These are phyloP conservation scores for Betula pendula DNA, from an alignment of 306 rosid species.

Conservation along the genomic window DNA sequence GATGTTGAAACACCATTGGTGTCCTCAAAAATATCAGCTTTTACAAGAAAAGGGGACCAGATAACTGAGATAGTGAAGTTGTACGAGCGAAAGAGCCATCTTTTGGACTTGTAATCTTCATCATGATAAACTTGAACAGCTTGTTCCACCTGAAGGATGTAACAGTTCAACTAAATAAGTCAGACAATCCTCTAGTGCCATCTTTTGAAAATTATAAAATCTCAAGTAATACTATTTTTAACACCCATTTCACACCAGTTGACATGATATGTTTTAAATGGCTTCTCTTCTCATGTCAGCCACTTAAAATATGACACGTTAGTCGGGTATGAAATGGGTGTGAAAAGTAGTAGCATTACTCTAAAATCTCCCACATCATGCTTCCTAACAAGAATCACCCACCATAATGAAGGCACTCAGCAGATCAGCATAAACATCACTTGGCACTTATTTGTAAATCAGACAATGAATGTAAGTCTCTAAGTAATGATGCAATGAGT, in stretches of 20 bases:
- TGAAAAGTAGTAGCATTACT: too few relatives aligned
- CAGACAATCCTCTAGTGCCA: neutral
- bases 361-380: constrained; percentile 9
- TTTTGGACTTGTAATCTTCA: constrained; percentile 66
- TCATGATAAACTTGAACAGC: constrained; percentile 75
- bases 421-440: neutral
- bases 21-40: constrained; percentile 90
- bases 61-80: constrained; percentile 64
- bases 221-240: neutral
- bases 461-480: neutral
- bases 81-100: constrained; percentile 75
- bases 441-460: neutral
- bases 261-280: too few relatives aligned
- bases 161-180: constrained; percentile 30
- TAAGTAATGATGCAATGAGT: neutral
- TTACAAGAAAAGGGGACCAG: constrained; percentile 88
- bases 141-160: constrained; percentile 68
- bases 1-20: constrained; percentile 79
- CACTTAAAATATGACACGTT: too few relatives aligned
- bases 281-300: too few relatives aligned
- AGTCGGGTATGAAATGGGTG: too few relatives aligned
- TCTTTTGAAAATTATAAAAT: neutral
- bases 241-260: too few relatives aligned
- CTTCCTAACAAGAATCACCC: constrained; percentile 8
- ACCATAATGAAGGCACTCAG: neutral